Percentiles rank a stretch among this genome's conserved stretches.
Evolutionary conservation across 441 rosid genomes (phyloP).

Genomic region (Theobroma grandiflorum): DNA sequence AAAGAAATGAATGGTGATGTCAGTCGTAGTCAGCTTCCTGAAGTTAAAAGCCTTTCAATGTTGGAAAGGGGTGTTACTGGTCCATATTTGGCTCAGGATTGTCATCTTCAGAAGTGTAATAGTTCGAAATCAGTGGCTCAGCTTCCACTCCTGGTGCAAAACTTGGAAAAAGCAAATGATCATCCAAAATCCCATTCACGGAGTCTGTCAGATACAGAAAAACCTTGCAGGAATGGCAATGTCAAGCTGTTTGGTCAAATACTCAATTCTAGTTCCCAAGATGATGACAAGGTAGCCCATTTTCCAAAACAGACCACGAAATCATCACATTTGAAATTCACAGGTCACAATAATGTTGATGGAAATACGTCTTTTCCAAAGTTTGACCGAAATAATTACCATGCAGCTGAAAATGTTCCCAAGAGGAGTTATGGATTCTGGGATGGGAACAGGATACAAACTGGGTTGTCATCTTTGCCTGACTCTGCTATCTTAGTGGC

Average conservation of each 20-base stretch:
- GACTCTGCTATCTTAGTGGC: constrained; percentile 75
- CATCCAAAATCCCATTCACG: constrained; percentile 43
- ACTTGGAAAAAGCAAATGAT: constrained; percentile 44
- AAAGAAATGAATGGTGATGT: constrained; percentile 54
- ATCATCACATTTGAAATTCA: constrained; percentile 50
- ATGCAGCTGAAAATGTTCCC: constrained; percentile 72
- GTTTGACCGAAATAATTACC: constrained; percentile 52
- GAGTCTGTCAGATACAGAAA: constrained; percentile 59
- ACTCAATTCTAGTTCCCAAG: constrained; percentile 52
- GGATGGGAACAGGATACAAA: constrained; percentile 88
- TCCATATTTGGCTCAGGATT: constrained; percentile 50
- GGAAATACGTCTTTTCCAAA: constrained; percentile 44
- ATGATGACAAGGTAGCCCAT: constrained; percentile 46
- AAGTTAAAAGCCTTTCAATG: constrained; percentile 41
- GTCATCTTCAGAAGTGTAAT: constrained; percentile 65
- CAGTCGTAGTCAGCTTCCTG: constrained; percentile 35
- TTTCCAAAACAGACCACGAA: constrained; percentile 43
- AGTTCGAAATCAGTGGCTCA: constrained; percentile 43
- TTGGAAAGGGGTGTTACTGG: constrained; percentile 42
- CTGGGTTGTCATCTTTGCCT: constrained; percentile 74
- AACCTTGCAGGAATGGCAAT: constrained; percentile 67
- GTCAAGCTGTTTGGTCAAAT: constrained; percentile 92
- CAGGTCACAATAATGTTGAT: constrained; percentile 41
- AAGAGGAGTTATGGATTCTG: constrained; percentile 77
- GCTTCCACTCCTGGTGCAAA: constrained; percentile 48